A percentile compares a stretch with the other conserved stretches of the same genome.
Evolutionary conservation across 2,329 filamentous ascomycete species (phyloP).

Genomic region (Botrytis sinoallii): DNA sequence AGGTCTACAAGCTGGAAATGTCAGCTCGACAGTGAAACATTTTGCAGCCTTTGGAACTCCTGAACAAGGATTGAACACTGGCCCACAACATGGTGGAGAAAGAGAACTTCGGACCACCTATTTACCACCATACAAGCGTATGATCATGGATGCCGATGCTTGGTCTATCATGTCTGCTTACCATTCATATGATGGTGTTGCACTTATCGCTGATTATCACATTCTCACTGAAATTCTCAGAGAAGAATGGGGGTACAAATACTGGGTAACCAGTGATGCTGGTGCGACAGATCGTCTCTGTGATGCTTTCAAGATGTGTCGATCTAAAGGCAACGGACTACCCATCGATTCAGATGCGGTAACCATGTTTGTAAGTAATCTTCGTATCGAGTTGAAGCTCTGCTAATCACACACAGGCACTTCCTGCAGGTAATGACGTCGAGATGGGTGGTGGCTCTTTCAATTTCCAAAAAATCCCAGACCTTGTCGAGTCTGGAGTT

Average conservation of each 20-base stretch:
- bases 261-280: conserved; percentile 63
- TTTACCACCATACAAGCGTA: conserved; percentile 61
- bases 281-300: conserved; percentile 69
- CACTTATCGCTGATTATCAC: conserved; percentile 62
- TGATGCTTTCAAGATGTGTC: conserved; percentile 61
- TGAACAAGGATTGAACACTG: conserved; percentile 71
- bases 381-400: background rate
- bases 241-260: conserved; percentile 70
- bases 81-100: conserved; percentile 51
- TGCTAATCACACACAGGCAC: conserved; percentile 40
- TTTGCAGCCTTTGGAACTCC: conserved; percentile 67
- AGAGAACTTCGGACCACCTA: conserved; percentile 54
- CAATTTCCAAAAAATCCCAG: conserved; percentile 65
- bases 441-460: conserved; percentile 77
- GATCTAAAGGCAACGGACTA: conserved; percentile 37
- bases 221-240: conserved; percentile 66
- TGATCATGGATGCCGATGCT: conserved; percentile 67
- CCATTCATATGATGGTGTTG: conserved; percentile 70
- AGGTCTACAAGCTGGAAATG: conserved; percentile 61
- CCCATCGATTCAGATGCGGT: conserved; percentile 65
- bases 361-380: conserved; percentile 49
- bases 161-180: conserved; percentile 73
- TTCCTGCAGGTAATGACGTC: conserved; percentile 68
- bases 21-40: conserved; percentile 73
- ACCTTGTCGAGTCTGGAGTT: conserved; percentile 59